Evolutionary conservation across 495 filamentous ascomycete species (phyloP), one percentile per base, ranked within the genome.

Genomic region (Aspergillus olivimuriae): DNA sequence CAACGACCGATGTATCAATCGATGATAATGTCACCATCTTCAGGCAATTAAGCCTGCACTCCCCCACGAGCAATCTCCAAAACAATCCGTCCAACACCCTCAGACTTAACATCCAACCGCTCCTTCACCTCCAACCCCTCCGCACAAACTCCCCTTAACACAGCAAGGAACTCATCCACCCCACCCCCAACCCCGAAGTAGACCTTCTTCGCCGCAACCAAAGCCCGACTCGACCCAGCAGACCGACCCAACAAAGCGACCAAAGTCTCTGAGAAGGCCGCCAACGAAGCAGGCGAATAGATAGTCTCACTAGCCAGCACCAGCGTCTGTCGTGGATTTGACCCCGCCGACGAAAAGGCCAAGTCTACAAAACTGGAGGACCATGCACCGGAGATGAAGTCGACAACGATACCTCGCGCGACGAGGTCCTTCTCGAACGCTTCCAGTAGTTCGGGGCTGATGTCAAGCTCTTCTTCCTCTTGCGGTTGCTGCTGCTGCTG

Each of bases 161-260:
- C 75, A 22, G 73, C 63, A 39, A 89, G 72, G 58, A 98, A 95
- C 55, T 91, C 89, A 60, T 91, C 84, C 32, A 98, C 78, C 15
- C 89, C 88, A 15, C 92, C 92, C 2, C 92, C 92, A 42, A 98
- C 92, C 4, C 92, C 92, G 56, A 98, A 98, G 61, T 98, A 98
- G 2, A 96, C 80, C 62, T 81, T 79, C 69, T 98, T 98, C 2
- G 92, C 92, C 4, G 81, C 92, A 2, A 98, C 72, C n/a, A 95
- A 61, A 4, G 87, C 88, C 43, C 72, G 76, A 22, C 76, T 77
- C 28, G 53, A 61, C 6, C 35, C 44, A 9, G 49, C 63, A 22
- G 81, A 75, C 3, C 68, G 66, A 37, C 76, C 62, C 43, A 95
- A 60, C 8, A 92, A 56, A 3, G 63, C 67, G 36, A 88, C 58